These are phyloP conservation scores for Amylocystis lapponica DNA, from an alignment of 768 basidiomycete genomes.

Conservation along the genomic window DNA sequence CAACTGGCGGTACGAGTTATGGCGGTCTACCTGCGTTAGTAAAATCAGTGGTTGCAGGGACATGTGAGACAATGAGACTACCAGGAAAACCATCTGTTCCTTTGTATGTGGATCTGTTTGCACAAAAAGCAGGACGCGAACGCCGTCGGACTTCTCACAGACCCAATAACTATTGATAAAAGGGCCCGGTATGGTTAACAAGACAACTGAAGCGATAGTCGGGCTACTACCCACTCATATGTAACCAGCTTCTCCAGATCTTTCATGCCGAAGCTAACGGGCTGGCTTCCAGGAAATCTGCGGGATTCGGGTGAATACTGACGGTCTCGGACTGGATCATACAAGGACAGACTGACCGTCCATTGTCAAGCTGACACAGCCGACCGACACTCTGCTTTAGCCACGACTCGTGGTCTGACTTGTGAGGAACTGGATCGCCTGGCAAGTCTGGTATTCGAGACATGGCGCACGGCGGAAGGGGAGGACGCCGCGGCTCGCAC, in stretches of 20 bases:
- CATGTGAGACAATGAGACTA: constrained; percentile 26
- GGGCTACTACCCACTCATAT: constrained; percentile 56
- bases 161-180: constrained; percentile 84
- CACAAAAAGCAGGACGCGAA: constrained; percentile 84
- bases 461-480: too few species aligned
- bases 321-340: not conserved
- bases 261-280: constrained; percentile 75
- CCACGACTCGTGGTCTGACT: constrained; percentile 60
- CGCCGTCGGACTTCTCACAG: constrained; percentile 96
- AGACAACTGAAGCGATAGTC: not conserved
- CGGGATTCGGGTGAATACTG: not conserved
- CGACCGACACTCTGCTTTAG: constrained; percentile 56
- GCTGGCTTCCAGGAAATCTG: constrained; percentile 95
- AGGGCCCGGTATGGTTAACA: too few species aligned
- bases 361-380: constrained; percentile 59
- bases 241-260: constrained; percentile 74
- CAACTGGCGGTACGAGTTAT: constrained; percentile 77
- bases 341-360: constrained; percentile 41
- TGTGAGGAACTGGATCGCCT: constrained; percentile 46
- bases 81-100: constrained; percentile 68
- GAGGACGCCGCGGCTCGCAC: too few species aligned
- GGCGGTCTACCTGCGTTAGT: constrained; percentile 84
- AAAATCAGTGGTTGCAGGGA: too few species aligned
- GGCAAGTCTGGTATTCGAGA: constrained; percentile 67
- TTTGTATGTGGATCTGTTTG: constrained; percentile 46